Base-by-base conservation (phyloP, 768 basidiomycete species). In the Mycena amicta region DNA sequence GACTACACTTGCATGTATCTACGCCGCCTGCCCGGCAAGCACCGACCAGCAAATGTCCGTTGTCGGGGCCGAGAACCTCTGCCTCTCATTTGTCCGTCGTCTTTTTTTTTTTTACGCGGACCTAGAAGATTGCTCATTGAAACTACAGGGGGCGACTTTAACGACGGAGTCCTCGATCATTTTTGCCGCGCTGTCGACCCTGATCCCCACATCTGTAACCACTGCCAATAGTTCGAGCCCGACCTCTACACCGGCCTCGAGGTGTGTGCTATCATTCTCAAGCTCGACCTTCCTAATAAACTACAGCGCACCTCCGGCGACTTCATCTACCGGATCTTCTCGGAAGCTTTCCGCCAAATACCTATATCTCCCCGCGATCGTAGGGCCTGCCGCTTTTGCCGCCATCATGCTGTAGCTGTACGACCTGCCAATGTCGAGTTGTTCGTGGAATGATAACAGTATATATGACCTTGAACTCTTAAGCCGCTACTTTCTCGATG, bases 31-130 rank as follows among this genome's bases (percentile, higher is more conserved):
- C 30, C 46, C 56, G 29, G 50, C 46, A 15, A 25, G 8, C 20
- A 28, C 55, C 1, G 60, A 62, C 56, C 60, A 62, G 18, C 52
- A 53, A 22, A 46, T 11, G 26, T 56, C 60, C 30, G 31, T 62
- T 18, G 23, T 3, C 22, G 61, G 53, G 5, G 57, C 61, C 12
- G 57, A 59, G 27, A 41, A 12, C 23, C 27, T 62, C 3, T 58
- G 67, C 57, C 23, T 58, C 46, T 6, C 47, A 43, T 56, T 58
- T 57, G 43, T 67, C 41, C 4, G 62, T 60, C 18, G 15, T 13
- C 64, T 83, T 85, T 83, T 63, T 85, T 83, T 3, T 83, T 82
- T n/a, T 74, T 78, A 1, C 22, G 1, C 13, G 3, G 1, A 13
- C 29, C 20, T 22, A 47, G 26, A 29, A 16, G 8, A 37, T 40